Conservation (phyloP, 2,329 filamentous ascomycete species). For the Emericellopsis atlantica region DNA sequence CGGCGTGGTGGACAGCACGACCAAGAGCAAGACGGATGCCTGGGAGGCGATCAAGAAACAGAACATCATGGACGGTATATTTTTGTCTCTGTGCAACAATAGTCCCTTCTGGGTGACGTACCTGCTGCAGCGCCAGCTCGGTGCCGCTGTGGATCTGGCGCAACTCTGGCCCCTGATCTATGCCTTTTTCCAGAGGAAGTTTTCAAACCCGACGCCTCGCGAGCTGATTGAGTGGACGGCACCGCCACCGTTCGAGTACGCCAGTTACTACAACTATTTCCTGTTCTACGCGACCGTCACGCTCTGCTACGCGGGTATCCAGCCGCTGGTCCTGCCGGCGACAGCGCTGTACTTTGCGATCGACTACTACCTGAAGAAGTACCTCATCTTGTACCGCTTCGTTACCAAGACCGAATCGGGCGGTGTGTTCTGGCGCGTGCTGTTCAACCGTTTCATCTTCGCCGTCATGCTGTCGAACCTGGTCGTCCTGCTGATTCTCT, state of each 20-base stretch:
- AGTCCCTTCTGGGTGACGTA: constrained; percentile 93
- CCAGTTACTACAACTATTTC: constrained; percentile 97
- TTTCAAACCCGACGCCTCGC: constrained; percentile 76
- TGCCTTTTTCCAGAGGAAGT: constrained; percentile 74
- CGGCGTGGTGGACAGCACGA: constrained; percentile 46
- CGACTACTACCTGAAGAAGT: constrained; percentile 89
- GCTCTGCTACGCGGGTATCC: constrained; percentile 70
- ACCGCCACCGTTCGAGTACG: constrained; percentile 86
- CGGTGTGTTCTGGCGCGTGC: constrained; percentile 78
- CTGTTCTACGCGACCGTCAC: constrained; percentile 87
- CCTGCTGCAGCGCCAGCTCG: constrained; percentile 83
- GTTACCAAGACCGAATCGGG: constrained; percentile 95
- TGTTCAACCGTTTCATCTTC: constrained; percentile 90
- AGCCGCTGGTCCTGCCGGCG: constrained; percentile 76
- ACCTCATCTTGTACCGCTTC: constrained; percentile 86
- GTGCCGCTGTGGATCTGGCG: constrained; percentile 85
- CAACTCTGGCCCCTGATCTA: constrained; percentile 77
- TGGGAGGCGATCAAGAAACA: constrained; percentile 57
- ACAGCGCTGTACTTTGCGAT: constrained; percentile 82
- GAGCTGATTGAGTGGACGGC: constrained; percentile 88
- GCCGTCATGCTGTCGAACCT: constrained; percentile 66
- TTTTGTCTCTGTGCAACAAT: constrained; percentile 66
- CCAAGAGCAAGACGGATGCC: constrained; percentile 39
- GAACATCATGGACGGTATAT: constrained; percentile 49
- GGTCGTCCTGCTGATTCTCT: constrained; percentile 65